These are phyloP conservation scores for Telopea speciosissima DNA, from an alignment of 177 flowering plant genomes.

Conservation along the genomic window DNA sequence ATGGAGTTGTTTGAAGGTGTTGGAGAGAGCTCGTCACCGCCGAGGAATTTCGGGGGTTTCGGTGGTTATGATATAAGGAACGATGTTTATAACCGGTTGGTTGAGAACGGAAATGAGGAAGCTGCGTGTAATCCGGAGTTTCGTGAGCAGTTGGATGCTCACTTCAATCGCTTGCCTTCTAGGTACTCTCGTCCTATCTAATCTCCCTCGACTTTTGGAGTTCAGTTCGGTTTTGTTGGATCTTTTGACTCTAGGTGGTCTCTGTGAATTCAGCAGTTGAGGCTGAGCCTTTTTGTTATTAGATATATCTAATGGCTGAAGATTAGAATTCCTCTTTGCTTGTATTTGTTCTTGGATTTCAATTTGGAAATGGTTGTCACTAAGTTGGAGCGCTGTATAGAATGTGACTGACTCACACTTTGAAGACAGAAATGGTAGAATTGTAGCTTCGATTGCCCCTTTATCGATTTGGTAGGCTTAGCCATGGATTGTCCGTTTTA, in stretches of 20 bases:
- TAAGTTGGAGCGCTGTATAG: background rate
- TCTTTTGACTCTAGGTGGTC: background rate
- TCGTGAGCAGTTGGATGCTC: conserved; percentile 66
- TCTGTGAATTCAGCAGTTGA: background rate
- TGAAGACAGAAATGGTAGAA: background rate
- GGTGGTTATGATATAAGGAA: conserved; percentile 45
- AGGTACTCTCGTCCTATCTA: conserved; percentile 38
- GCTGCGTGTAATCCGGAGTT: conserved; percentile 57
- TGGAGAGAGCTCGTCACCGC: conserved; percentile 93
- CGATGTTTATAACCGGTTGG: conserved; percentile 61
- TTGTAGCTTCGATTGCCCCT: background rate
- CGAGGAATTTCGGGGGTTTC: conserved; percentile 43
- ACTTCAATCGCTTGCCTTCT: conserved; percentile 77
- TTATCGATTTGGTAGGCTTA: background rate
- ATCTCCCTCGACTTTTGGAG: background rate
- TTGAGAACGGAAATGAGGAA: conserved; percentile 63
- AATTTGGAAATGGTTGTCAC: background rate
- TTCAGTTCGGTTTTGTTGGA: background rate
- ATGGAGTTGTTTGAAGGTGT: conserved; percentile 87
- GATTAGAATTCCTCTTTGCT: background rate
- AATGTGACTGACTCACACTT: background rate
- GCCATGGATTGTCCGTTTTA: background rate
- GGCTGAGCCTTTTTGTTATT: background rate
- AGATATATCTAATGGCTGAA: background rate
- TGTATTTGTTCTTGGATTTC: background rate